A percentile compares a stretch with the other conserved stretches of the same genome.
Conservation (phyloP, 345 rosid genomes). For the Pugionium cornutum region DNA sequence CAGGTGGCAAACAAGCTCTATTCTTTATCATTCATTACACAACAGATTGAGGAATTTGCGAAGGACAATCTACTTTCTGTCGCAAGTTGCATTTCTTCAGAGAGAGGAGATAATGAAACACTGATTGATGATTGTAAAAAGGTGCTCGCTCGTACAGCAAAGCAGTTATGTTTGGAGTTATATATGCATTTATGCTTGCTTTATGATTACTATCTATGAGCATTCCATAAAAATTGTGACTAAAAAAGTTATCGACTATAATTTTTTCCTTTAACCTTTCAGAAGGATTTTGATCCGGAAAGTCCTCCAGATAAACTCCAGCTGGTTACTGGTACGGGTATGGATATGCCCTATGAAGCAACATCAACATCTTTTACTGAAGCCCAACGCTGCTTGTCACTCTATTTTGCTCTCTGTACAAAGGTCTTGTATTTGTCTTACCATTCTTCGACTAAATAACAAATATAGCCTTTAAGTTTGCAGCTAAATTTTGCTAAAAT, state of each 20-base stretch:
- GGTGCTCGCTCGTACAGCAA: conserved; percentile 47
- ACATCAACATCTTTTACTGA: conserved; percentile 55
- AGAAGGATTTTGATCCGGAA: conserved; percentile 58
- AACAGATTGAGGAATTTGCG: conserved; percentile 87
- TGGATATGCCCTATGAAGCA: conserved; percentile 51
- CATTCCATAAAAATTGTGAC: conserved; percentile 7
- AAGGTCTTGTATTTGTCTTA: conserved; percentile 55
- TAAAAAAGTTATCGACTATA: not conserved
- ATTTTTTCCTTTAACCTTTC: not conserved
- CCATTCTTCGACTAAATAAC: conserved; percentile 17
- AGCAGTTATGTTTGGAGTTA: conserved; percentile 5
- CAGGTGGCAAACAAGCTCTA: conserved; percentile 97
- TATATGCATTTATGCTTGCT: not conserved
- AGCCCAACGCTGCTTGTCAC: conserved; percentile 88
- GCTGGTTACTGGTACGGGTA: conserved; percentile 41
- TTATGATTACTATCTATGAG: not conserved
- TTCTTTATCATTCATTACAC: conserved; percentile 69
- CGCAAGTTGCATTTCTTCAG: conserved; percentile 45
- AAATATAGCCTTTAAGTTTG: conserved; percentile 14
- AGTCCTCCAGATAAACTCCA: conserved; percentile 49
- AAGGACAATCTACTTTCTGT: conserved; percentile 65
- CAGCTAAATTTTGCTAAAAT: conserved; percentile 26
- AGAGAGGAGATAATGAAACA: conserved; percentile 50
- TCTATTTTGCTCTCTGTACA: conserved; percentile 95
- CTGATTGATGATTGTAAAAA: conserved; percentile 46